Percentiles rank a stretch among this genome's conserved stretches.
phyloP scores from a whole-genome alignment of 345 rosid genomes.

The Carallia pectinifolia region DNA sequence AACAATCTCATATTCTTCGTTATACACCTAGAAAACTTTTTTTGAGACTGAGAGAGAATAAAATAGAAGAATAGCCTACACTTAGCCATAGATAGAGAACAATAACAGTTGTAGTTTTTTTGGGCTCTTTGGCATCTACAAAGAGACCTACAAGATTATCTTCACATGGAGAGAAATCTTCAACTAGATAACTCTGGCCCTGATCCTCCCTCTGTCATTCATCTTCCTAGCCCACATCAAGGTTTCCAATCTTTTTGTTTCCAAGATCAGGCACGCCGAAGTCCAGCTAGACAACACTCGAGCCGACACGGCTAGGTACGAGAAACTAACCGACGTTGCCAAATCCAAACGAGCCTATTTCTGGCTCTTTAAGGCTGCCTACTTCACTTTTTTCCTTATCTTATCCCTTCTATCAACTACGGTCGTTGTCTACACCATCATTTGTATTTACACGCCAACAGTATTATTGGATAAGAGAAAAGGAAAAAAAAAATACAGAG shows the following conservation, averaged over 20 bases:
- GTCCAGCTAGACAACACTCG: conserved; percentile 17
- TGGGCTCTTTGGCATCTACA: conserved; percentile 37
- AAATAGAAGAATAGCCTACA: too few species aligned
- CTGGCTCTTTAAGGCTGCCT: conserved; percentile 28
- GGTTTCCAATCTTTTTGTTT: conserved; percentile 28
- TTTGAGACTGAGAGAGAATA: too few species aligned
- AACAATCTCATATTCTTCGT: too few species aligned
- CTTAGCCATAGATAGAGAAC: conserved; percentile 40
- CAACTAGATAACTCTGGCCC: conserved; percentile 36
- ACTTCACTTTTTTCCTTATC: conserved; percentile 26
- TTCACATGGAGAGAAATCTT: conserved; percentile 40
- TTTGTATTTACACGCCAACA: too few species aligned
- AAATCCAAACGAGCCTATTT: conserved; percentile 22
- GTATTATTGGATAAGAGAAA: too few species aligned
- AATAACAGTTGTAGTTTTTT: conserved; percentile 52
- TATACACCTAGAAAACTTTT: too few species aligned
- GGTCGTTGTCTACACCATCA: conserved; percentile 44
- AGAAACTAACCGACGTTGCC: conserved; percentile 23
- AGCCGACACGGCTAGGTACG: conserved; percentile 11
- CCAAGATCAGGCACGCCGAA: conserved; percentile 23
- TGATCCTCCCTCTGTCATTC: conserved; percentile 53
- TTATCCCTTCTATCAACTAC: conserved; percentile 48
- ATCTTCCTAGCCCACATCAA: conserved; percentile 43
- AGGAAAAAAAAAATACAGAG: neutral
- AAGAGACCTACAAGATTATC: conserved; percentile 41